These are phyloP conservation scores for Boletus vermiculosoides DNA, from an alignment of 768 basidiomycete genomes.

Conservation along the genomic window DNA sequence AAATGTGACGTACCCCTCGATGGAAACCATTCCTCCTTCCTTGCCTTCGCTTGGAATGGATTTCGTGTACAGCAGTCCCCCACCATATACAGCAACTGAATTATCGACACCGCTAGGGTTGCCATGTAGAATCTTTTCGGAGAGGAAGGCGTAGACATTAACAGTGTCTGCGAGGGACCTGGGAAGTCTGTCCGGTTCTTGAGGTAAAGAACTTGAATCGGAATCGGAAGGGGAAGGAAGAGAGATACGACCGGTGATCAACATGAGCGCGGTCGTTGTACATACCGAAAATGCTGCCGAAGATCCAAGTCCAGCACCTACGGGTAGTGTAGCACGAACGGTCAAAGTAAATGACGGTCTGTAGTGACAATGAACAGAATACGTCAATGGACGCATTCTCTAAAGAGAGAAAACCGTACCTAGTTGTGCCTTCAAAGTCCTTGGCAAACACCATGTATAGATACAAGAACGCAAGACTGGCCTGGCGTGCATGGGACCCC, in stretches of 20 bases:
- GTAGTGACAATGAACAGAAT: constrained; percentile 2
- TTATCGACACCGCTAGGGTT: constrained; percentile 98
- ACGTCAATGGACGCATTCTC: constrained; percentile 15
- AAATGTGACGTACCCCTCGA: constrained; percentile 67
- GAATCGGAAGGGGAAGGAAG: constrained; percentile 42
- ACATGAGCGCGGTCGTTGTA: constrained; percentile 73
- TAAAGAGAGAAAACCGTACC: constrained; percentile 45
- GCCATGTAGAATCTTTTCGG: constrained; percentile 95
- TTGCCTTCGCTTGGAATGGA: constrained; percentile 54
- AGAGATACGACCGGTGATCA: constrained; percentile 68
- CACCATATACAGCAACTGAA: constrained; percentile 88
- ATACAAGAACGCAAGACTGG: constrained; percentile 82
- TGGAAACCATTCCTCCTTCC: constrained; percentile 79
- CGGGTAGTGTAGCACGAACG: constrained; percentile 84
- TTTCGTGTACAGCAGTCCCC: constrained; percentile 86
- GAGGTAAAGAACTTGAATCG: constrained; percentile 20
- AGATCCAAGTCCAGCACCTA: constrained; percentile 95
- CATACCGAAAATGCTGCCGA: constrained; percentile 95
- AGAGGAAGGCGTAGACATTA: constrained; percentile 91
- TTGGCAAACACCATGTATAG: constrained; percentile 76
- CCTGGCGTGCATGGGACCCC: constrained; percentile 40
- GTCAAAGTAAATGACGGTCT: constrained; percentile 81
- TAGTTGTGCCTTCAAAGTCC: constrained; percentile 41
- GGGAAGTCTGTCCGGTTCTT: constrained; percentile 58
- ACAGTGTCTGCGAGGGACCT: constrained; percentile 68